Evolutionary conservation across 1,139 yeast genomes (phyloP), one percentile per base, ranked within the genome.

Genomic region (Geotrichum reessii): DNA sequence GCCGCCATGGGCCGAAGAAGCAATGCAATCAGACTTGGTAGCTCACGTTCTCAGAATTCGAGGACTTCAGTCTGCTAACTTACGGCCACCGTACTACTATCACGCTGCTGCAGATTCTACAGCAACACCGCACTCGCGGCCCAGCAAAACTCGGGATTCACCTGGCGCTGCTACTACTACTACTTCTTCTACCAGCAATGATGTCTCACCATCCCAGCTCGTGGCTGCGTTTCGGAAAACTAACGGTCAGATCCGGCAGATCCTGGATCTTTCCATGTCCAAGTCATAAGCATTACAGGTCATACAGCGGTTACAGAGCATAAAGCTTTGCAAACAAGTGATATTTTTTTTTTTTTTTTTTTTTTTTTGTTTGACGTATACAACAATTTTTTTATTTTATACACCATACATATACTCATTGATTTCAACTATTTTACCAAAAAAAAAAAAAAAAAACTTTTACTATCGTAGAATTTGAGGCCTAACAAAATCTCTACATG

Each of bases 1-100:
- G 17, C 64, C 64, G 3, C 52, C 60, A 52, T 61, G 64, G 61
- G 58, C 58, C 12, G 57, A 57, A 37, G 50, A 47, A 22, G 57
- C 56, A 3, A 52, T 31, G 40, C 57, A 60, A 19, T 40, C 56
- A 7, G 63, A 58, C 21, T 53, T 60, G 11, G 59, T 53, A 27
- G 61, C 60, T 2, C 53, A 52, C 31, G 58, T 60, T 42, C 55
- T 62, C 19, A 5, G 44, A 19, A 37, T 37, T 19, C 44, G 44
- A 17, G 44, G 11, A 49, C 40, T 31, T 48, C 60, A 5, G 53
- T 50, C 31, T 59, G 63, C 19, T 24, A 49, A 19, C 40, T 52
- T 22, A 19, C 51, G 3, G 44, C 27, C 33, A n/a, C 55, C 40
- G 6, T 42, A 28, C 50, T 11, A 42, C 37, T 4, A 49, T 22